Evolutionary conservation across 495 filamentous ascomycete genomes (phyloP), one percentile per base, ranked within the genome.

Genomic region (Parmelia sp.): DNA sequence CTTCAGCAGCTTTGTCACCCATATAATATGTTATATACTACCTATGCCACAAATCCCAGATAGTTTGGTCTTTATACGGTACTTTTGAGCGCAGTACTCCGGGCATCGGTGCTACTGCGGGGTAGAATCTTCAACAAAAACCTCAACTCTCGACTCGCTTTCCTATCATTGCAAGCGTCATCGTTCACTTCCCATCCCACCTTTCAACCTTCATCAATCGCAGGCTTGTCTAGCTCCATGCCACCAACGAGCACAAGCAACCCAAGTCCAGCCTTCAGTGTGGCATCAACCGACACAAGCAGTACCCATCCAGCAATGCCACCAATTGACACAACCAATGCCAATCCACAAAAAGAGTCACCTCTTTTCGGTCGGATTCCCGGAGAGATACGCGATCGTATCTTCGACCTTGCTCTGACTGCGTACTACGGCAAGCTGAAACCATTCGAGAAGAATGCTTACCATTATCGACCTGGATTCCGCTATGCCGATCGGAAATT

Each of bases 291-390:
- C 1, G n/a, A 51, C 15, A 51, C 45, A 51, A 51, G 9, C 23
- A 29, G 0, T 27, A n/a, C 23, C 12, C 14, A 27, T 51, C 9
- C 15, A n/a, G 10, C 23, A 4, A 11, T 19, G 23, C 2, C 23
- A 29, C 10, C 45, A 27, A 51, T 53, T 0, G 49, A 31, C 15
- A 53, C 49, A 31, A 53, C 3, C 27, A 6, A 53, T 31, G 25
- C 49, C 49, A 29, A 59, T 37, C 65, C 63, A 31, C 71, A 73
- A 56, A 17, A 9, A 7, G 15, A 61, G 23, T 75, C 67, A 31
- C 71, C 71, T 15, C 60, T 76, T 29, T 75, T 74, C 70, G 66
- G 57, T 44, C 35, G 53, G 1, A 64, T 77, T 36, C 74, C 74
- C 2, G 63, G 57, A 39, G 74, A 77, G 59, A 61, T 75, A 14